Conservation (phyloP, 495 filamentous ascomycete species). For the Thermothielavioides terrestris region DNA sequence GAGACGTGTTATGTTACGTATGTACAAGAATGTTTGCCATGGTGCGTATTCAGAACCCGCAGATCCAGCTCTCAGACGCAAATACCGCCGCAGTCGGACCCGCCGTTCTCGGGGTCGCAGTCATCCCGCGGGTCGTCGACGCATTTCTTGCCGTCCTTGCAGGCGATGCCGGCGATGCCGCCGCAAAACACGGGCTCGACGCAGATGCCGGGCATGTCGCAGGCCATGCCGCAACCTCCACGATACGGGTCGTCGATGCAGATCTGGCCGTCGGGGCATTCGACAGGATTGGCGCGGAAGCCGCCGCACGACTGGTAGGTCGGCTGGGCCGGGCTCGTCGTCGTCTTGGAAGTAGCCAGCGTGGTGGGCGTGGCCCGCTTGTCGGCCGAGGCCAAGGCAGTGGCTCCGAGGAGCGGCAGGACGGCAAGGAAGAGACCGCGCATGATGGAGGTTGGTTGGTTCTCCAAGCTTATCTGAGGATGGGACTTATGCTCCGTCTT, state of each 20-base stretch:
- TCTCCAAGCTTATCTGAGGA: no score
- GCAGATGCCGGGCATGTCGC: slow-evolving; percentile 25
- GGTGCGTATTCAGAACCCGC: no score
- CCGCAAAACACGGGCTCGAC: slow-evolving; percentile 23
- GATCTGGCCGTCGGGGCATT: slow-evolving; percentile 14
- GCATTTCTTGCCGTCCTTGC: slow-evolving; percentile 19
- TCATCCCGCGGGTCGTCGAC: slow-evolving; percentile 26
- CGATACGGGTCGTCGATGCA: slow-evolving; percentile 24
- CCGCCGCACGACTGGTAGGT: slow-evolving; percentile 22
- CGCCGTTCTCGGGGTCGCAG: slow-evolving; percentile 21
- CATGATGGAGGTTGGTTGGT: neutral
- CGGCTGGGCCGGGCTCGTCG: neutral
- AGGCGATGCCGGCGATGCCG: slow-evolving; percentile 21
- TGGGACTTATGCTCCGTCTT: no score
- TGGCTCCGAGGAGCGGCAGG: slow-evolving; percentile 2
- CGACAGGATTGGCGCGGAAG: slow-evolving; percentile 11
- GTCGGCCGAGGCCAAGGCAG: neutral
- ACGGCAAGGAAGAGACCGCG: slow-evolving; percentile 4
- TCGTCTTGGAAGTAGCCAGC: slow-evolving; percentile 3
- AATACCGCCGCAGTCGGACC: slow-evolving; percentile 24
- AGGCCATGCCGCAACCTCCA: slow-evolving; percentile 24
- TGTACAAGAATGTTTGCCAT: no score
- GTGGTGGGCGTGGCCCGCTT: slow-evolving; percentile 1
- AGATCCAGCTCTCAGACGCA: slow-evolving; percentile 12
- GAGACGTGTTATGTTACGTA: no score